phyloP scores from a whole-genome alignment of 2,329 filamentous ascomycete species.

The Fusarium redolens region DNA sequence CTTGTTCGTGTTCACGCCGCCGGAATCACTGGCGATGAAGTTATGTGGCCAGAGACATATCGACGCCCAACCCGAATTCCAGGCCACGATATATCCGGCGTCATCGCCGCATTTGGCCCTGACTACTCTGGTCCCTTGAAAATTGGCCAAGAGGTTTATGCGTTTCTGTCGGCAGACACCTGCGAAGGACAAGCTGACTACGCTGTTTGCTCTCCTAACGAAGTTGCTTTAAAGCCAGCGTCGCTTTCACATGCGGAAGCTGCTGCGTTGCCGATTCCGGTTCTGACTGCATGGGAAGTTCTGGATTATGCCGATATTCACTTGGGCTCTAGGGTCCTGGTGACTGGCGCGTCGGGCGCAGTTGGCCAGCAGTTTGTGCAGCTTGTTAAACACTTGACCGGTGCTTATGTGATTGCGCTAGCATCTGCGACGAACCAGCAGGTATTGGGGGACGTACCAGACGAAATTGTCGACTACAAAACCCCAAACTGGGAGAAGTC shows the following conservation, averaged over 20 bases:
- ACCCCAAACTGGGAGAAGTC: slow-evolving; percentile 35
- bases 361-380: slow-evolving; percentile 45
- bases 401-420: slow-evolving; percentile 44
- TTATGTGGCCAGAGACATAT: slow-evolving; percentile 51
- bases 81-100: slow-evolving; percentile 52
- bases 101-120: slow-evolving; percentile 39
- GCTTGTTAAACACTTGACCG: slow-evolving; percentile 36
- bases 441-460: slow-evolving; percentile 30
- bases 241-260: slow-evolving; percentile 3
- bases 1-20: slow-evolving; percentile 49
- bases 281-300: slow-evolving; percentile 23
- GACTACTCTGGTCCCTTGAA: background rate
- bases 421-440: slow-evolving; percentile 40
- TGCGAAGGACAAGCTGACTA: slow-evolving; percentile 16
- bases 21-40: slow-evolving; percentile 50
- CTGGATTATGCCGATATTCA: background rate
- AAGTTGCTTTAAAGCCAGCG: slow-evolving; percentile 4
- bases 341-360: slow-evolving; percentile 15
- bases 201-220: background rate
- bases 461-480: slow-evolving; percentile 45
- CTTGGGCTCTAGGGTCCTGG: background rate
- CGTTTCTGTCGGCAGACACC: background rate
- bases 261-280: slow-evolving; percentile 9
- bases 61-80: slow-evolving; percentile 45
- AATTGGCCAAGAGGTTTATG: background rate